A percentile compares a stretch with the other conserved stretches of the same genome.
phyloP scores from a whole-genome alignment of 2,329 filamentous ascomycete species.

The Aspergillus sp. region DNA sequence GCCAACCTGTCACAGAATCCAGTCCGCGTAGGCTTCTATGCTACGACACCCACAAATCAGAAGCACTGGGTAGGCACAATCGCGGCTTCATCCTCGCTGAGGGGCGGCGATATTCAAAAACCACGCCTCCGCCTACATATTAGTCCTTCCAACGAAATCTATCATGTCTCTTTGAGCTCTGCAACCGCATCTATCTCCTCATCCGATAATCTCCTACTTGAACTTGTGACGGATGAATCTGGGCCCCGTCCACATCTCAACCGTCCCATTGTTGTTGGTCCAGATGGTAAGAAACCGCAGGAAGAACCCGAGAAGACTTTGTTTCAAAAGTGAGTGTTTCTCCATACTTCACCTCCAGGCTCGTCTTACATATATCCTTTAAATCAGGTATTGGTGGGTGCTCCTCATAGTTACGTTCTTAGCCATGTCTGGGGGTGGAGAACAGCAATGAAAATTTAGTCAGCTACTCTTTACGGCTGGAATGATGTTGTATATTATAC shows the following conservation, averaged over 20 bases:
- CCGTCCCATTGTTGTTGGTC: constrained; percentile 38
- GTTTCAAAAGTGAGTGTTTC: constrained; percentile 41
- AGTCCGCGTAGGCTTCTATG: constrained; percentile 55
- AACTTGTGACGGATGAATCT: constrained; percentile 32
- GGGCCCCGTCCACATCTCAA: constrained; percentile 42
- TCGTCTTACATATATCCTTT: constrained; percentile 9
- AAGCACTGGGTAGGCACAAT: constrained; percentile 44
- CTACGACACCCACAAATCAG: constrained; percentile 26
- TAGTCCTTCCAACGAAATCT: constrained; percentile 35
- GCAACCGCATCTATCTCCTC: constrained; percentile 17
- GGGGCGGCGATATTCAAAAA: constrained; percentile 17
- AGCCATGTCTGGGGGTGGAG: constrained; percentile 42
- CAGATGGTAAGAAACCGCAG: constrained; percentile 39
- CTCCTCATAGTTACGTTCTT: constrained; percentile 43
- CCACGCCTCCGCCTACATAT: constrained; percentile 43
- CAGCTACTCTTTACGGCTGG: neutral
- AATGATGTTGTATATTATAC: neutral
- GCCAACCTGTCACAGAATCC: constrained; percentile 45
- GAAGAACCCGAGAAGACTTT: constrained; percentile 44
- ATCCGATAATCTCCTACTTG: constrained; percentile 25
- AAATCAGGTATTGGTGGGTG: constrained; percentile 48
- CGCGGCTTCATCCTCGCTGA: constrained; percentile 37
- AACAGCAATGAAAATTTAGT: constrained; percentile 18
- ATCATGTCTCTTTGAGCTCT: constrained; percentile 39
- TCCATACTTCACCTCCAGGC: neutral